A percentile compares a stretch with the other conserved stretches of the same genome.
These are phyloP conservation scores for Nosema muscidifuracis DNA, from an alignment of 371 early-diverging fungal species.

Conservation along the genomic window DNA sequence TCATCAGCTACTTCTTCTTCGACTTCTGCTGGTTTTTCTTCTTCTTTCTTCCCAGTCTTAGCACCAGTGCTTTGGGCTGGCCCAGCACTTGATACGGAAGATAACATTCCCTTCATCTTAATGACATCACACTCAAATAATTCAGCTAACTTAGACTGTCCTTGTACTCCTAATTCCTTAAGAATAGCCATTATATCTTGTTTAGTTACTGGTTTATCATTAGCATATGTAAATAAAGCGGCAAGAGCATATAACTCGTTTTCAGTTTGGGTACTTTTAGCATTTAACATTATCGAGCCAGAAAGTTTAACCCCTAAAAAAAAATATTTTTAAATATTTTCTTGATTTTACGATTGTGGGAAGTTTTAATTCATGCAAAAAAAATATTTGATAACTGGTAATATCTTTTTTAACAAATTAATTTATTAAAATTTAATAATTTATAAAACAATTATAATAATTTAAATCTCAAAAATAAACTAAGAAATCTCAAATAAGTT, in stretches of 20 bases:
- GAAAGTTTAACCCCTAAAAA: neutral
- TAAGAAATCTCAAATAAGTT: too few species aligned
- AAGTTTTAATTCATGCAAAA: too few species aligned
- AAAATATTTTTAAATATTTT: neutral
- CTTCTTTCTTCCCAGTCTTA: conserved; percentile 3
- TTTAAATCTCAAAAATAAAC: too few species aligned
- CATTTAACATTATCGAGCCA: conserved; percentile 48
- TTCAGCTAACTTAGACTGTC: conserved; percentile 38
- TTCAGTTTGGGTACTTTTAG: conserved; percentile 31
- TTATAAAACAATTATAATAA: too few species aligned
- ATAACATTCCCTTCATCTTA: conserved; percentile 37
- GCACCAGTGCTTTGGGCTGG: neutral
- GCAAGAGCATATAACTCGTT: conserved; percentile 52
- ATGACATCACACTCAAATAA: conserved; percentile 32
- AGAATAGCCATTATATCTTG: conserved; percentile 47
- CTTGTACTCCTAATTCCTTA: conserved; percentile 37
- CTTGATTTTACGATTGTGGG: neutral
- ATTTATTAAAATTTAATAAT: too few species aligned
- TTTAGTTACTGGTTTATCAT: conserved; percentile 42
- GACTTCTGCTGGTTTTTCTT: conserved; percentile 20
- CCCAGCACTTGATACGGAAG: conserved; percentile 5
- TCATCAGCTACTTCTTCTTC: conserved; percentile 44
- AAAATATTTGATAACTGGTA: too few species aligned
- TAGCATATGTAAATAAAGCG: conserved; percentile 44
- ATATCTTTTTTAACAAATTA: too few species aligned